Base-by-base conservation (phyloP, 805 yeast species). In the Starmerella davenportii region DNA sequence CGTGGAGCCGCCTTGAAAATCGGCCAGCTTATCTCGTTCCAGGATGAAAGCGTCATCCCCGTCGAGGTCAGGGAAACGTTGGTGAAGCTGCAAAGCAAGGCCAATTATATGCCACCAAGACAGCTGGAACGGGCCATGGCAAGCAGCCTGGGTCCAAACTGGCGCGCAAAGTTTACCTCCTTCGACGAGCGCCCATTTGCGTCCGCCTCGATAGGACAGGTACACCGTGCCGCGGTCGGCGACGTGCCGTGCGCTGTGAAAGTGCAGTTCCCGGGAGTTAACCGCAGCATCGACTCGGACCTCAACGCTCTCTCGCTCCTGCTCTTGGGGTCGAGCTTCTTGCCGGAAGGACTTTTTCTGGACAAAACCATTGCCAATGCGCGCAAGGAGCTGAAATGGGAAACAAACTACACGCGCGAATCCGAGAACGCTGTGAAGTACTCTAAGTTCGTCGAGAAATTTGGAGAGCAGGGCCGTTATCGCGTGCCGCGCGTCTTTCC, bases 1-100 rank as follows among this genome's bases (percentile, higher is more conserved):
- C 70, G 98, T 53, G 98, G 98, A n/a, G 98, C 96, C 2, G 98
- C 98, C 2, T 65, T 90, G 53, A 90, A 90, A 54, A 70, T 90
- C 40, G 98, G 98, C n/a, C 98, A 90, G 60, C 72, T 90, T 78
- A 62, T 90, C 58, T 81, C 95, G 2, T 87, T 90, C 57, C 98
- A 90, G 59, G 96, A 87, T 56, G 74, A 77, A 43, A 68, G 79
- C 23, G 72, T 87, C 25, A 60, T 87, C 31, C 96, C 98, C 1
- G 66, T 68, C 31, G 95, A 85, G 51, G 70, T 90, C 41, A 92
- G 82, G 51, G 71, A 74, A 48, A 73, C 87, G 32, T 61, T 90
- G 48, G 61, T 80, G 37, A 64, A 84, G 24, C 95, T 90, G 1
- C 98, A 90, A 59, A 87, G 84, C 56, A 74, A 78, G 51, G 96